Conservation (phyloP, 768 basidiomycete species). For the Plicaturopsis crispa region DNA sequence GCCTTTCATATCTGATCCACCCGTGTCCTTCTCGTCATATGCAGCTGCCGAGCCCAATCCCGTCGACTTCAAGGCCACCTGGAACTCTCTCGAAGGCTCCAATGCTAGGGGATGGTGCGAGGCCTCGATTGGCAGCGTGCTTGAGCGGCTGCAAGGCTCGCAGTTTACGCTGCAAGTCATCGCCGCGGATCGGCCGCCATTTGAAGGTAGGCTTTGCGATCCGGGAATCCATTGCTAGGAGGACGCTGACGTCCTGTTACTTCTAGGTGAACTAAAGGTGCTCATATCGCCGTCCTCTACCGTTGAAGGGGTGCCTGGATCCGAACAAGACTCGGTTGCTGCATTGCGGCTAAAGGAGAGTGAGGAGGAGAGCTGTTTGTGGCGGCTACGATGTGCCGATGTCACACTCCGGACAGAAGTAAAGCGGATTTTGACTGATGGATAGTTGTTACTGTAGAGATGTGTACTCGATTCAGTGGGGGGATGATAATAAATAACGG, state of each 20-base stretch:
- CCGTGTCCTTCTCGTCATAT: conserved; percentile 3
- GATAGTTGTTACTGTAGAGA: conserved; percentile 1
- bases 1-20: conserved; percentile 49
- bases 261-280: conserved; percentile 61
- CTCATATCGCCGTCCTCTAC: conserved; percentile 26
- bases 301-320: too few relatives aligned
- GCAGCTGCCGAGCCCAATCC: conserved; percentile 13
- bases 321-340: conserved; percentile 15
- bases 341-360: conserved; percentile 52
- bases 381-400: conserved; percentile 57
- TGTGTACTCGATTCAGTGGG: background rate
- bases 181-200: conserved; percentile 47
- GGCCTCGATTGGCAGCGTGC: conserved; percentile 38
- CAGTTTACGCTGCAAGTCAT: conserved; percentile 40
- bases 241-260: conserved; percentile 1
- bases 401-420: conserved; percentile 32
- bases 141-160: conserved; percentile 46
- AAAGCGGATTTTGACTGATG: conserved; percentile 30
- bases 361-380: conserved; percentile 66
- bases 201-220: conserved; percentile 34
- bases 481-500: too few relatives aligned
- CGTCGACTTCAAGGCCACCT: conserved; percentile 46
- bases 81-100: conserved; percentile 42
- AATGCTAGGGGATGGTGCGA: conserved; percentile 42
- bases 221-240: background rate